Evolutionary conservation across 441 rosid species (phyloP), one percentile per base, ranked within the genome.

Genomic region (Erysimum pusillum): DNA sequence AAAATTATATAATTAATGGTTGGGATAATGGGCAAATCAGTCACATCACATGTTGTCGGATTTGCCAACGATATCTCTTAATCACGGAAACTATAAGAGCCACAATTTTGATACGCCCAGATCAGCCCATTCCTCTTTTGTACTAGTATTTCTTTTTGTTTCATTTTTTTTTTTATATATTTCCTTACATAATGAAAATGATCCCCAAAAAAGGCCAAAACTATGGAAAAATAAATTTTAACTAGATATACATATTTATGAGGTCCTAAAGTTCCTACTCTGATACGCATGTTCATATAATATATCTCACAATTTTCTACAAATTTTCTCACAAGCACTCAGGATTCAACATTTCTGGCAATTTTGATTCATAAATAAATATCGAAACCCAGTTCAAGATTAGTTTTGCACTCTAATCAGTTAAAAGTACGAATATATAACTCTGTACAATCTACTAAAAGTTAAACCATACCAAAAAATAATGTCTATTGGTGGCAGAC

Each of bases 41-140:
- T 54, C 77, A 60, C 73, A 67, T 72, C 69, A 73, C 45, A 66
- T 67, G 81, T 74, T 41, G 70, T 48, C 13, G 25, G 65, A 69
- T 69, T 60, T 63, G 76, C 64, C 80, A 71, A 76, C 52, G 9
- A 57, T 71, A 28, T 57, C 69, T 42, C 7, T 44, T 36, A 28
- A 20, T 54, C 59, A 69, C 57, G 9, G 10, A 64, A 9, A 32
- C 66, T 13, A 2, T 56, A 4, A 0, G 28, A 64, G 63, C 76
- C 76, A 77, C 80, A 71, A 69, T 76, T 76, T 76, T 76, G 75
- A 61, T 69, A 60, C 42, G 74, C 22, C 38, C 75, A 76, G 63
- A 61, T 68, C 56, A 59, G 9, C 75, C 71, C 65, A 74, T 74
- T 74, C 66, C 63, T 61, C 56, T 17, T n/a, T n/a, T n/a, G n/a